Evolutionary conservation across 768 basidiomycete genomes (phyloP), one percentile per base, ranked within the genome.

Genomic region (Hirschioporus abietinus): DNA sequence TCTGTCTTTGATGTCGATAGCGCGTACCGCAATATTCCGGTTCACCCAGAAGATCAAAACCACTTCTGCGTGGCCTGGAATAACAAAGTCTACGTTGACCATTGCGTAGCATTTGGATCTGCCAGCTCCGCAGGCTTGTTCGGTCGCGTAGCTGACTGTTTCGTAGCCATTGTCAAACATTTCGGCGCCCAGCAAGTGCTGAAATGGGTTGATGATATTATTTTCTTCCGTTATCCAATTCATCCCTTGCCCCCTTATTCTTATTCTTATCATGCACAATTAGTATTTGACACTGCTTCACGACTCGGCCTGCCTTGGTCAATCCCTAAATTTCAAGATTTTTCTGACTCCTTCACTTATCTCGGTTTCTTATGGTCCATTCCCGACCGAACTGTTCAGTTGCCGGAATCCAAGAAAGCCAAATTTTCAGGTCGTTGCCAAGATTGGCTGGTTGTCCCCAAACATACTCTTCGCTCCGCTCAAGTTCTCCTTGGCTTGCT

Each of bases 331-430:
- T 20, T 62, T 65, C 12, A 6, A 36, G 10, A 18, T 20, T 78
- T 77, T 57, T 60, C 20, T n/a, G n/a, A n/a, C n/a, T n/a, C n/a
- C n/a, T n/a, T n/a, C n/a, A n/a, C n/a, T n/a, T n/a, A n/a, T n/a
- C 6, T 36, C 35, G 75, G 76, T 25, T 78, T 78, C 66, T 35
- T 66, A 0, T 78, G 76, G 76, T 69, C 77, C 65, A 63, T 81
- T 10, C 58, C 52, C 0, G 5, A 42, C 0, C 70, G 69, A 12
- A 65, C 35, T 0, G 77, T 81, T 3, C 68, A 70, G 1, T 71
- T 81, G 8, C 76, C 77, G 0, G 72, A 75, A 24, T 58, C 62
- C 20, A 80, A 79, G 64, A 67, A 73, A 1, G 0, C 60, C 1
- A 76, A 75, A 60, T 75, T 75, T 62, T 68, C 73, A 6, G 62